Conservation (phyloP, 768 basidiomycete species). For the Naganishia vaughanmartiniae region DNA sequence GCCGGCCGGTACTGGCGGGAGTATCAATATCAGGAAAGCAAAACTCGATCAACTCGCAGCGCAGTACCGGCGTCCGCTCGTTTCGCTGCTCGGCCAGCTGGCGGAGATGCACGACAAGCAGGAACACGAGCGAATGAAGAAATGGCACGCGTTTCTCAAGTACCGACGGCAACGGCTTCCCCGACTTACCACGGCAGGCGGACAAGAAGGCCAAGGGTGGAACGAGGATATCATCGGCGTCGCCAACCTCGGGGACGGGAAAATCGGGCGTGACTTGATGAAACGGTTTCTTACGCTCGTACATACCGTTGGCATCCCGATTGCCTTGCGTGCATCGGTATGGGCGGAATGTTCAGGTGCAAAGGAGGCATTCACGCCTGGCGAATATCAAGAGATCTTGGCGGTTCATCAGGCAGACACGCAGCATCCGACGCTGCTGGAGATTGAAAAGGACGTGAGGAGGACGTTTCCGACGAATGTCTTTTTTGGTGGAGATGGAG, state of each 20-base stretch:
- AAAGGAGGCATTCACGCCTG: constrained; percentile 86
- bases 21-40: constrained; percentile 12
- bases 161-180: constrained; percentile 45
- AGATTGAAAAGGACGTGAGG: constrained; percentile 91
- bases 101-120: constrained; percentile 78
- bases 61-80: constrained; percentile 55
- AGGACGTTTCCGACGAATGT: constrained; percentile 87
- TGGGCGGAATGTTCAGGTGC: constrained; percentile 94
- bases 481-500: constrained; percentile 96
- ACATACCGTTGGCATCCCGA: constrained; percentile 74
- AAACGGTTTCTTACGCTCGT: constrained; percentile 76
- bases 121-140: constrained; percentile 62
- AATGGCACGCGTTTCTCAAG: constrained; percentile 82
- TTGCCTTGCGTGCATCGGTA: constrained; percentile 79
- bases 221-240: constrained; percentile 85
- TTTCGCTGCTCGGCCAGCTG: constrained; percentile 69
- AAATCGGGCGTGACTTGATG: constrained; percentile 65
- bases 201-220: constrained; percentile 54
- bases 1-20: not conserved
- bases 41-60: constrained; percentile 26
- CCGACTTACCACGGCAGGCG: constrained; percentile 54
- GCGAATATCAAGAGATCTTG: constrained; percentile 81
- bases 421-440: constrained; percentile 55
- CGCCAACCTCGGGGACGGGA: constrained; percentile 73
- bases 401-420: constrained; percentile 50